Conservation (phyloP, 2,329 filamentous ascomycete genomes). For the Fusarium sp. region DNA sequence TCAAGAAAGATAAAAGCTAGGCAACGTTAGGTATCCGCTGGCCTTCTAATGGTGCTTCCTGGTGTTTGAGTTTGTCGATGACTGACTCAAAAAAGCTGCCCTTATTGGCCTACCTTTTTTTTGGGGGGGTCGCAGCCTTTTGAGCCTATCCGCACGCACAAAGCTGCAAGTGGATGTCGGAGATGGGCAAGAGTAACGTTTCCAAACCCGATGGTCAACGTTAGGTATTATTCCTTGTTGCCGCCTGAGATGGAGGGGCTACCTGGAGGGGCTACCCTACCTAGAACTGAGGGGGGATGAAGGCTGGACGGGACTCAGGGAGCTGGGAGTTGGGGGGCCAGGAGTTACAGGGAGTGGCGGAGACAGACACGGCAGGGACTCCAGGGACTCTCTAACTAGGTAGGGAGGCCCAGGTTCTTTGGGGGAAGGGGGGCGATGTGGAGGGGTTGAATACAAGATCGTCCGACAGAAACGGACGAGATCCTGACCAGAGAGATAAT, state of each 20-base stretch:
- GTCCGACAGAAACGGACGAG: slow-evolving; percentile 21
- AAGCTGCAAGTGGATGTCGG: slow-evolving; percentile 1
- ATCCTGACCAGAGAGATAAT: slow-evolving; percentile 17
- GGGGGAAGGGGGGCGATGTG: not conserved
- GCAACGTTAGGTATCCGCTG: not conserved
- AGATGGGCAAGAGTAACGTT: not conserved
- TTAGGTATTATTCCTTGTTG: slow-evolving; percentile 11
- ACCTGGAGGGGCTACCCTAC: no score
- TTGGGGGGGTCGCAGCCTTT: slow-evolving; percentile 19
- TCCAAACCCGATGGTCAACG: slow-evolving; percentile 10
- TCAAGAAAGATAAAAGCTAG: slow-evolving; percentile 2
- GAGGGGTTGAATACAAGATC: slow-evolving; percentile 26
- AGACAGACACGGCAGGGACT: not conserved
- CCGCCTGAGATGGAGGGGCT: slow-evolving; percentile 31
- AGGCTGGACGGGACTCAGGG: slow-evolving; percentile 19
- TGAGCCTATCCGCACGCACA: not conserved
- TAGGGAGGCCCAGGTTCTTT: no score
- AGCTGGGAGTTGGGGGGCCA: slow-evolving; percentile 9
- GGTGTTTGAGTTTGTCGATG: slow-evolving; percentile 15
- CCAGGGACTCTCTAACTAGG: not conserved
- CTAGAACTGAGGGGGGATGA: slow-evolving; percentile 5
- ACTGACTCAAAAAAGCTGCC: slow-evolving; percentile 15
- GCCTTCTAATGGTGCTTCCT: slow-evolving; percentile 18
- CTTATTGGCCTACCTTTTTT: slow-evolving; percentile 29
- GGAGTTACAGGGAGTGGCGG: not conserved